phyloP scores from a whole-genome alignment of 108 stramenopile genomes.

The Cyclotella sp. region DNA sequence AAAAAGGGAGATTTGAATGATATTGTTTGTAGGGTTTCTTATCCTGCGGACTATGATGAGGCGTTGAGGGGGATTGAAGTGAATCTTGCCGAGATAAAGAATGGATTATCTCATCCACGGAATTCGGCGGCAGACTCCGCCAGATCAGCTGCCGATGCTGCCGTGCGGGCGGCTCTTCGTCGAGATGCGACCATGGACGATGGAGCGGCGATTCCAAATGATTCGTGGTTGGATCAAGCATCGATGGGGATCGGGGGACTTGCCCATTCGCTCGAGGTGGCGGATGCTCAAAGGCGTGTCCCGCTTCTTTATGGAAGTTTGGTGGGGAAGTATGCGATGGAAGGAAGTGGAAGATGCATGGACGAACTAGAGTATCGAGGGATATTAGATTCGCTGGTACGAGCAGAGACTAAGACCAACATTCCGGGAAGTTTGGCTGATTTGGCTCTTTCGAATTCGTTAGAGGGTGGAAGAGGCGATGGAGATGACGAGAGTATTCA shows the following conservation, averaged over 20 bases:
- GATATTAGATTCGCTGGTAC: conserved; percentile 27
- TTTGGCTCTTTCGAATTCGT: background rate
- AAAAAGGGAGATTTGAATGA: conserved; percentile 23
- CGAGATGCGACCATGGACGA: conserved; percentile 43
- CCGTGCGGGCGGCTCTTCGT: conserved; percentile 29
- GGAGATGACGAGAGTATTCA: conserved; percentile 49
- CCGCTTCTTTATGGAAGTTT: conserved; percentile 26
- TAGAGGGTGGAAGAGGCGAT: conserved; percentile 13
- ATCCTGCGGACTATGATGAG: conserved; percentile 37
- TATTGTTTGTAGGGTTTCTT: conserved; percentile 21
- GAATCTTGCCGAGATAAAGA: conserved; percentile 15
- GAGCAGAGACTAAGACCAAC: background rate
- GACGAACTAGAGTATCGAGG: conserved; percentile 43
- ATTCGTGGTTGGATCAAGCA: conserved; percentile 51
- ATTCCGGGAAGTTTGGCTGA: conserved; percentile 22
- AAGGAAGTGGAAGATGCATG: conserved; percentile 21
- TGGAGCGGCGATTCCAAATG: conserved; percentile 48
- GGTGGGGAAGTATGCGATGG: conserved; percentile 1
- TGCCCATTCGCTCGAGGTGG: conserved; percentile 24
- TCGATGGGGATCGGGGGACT: conserved; percentile 38
- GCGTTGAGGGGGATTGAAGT: conserved; percentile 36
- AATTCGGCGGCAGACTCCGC: conserved; percentile 25
- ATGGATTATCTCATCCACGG: background rate
- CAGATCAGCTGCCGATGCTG: conserved; percentile 39
- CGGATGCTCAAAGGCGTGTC: conserved; percentile 34